A percentile compares a stretch with the other conserved stretches of the same genome.
Conservation (phyloP, 176 grass and related monocot genomes). For the Carex myosuroides region DNA sequence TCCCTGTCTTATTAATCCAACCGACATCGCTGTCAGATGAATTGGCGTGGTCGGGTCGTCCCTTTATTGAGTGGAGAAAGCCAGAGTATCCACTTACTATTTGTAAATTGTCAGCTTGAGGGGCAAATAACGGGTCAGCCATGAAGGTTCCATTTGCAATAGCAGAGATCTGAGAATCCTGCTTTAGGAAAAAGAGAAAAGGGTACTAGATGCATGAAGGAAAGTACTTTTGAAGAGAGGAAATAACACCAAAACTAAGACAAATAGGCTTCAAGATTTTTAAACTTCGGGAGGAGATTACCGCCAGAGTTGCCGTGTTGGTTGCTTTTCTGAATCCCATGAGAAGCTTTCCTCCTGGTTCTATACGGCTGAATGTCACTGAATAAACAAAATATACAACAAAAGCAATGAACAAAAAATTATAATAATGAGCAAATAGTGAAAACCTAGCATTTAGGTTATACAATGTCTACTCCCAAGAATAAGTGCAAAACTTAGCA, state of each 20-base stretch:
- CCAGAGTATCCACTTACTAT: conserved; percentile 76
- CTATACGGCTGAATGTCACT: conserved; percentile 98
- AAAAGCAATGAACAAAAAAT: conserved; percentile 7
- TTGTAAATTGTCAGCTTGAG: conserved; percentile 53
- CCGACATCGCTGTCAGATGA: conserved; percentile 45
- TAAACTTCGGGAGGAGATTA: conserved; percentile 30
- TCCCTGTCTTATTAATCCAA: conserved; percentile 55
- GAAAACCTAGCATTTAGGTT: background rate
- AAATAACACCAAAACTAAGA: background rate
- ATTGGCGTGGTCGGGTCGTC: conserved; percentile 37
- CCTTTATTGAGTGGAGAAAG: conserved; percentile 72
- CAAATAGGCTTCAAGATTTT: background rate
- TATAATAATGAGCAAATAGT: background rate
- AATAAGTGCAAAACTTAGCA: background rate
- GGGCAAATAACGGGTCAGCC: conserved; percentile 57
- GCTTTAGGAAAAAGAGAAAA: conserved; percentile 6
- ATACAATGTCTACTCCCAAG: background rate
- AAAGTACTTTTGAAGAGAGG: background rate
- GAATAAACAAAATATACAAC: conserved; percentile 15
- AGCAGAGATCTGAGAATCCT: conserved; percentile 97
- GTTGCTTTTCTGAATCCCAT: conserved; percentile 99
- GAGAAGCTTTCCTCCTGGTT: conserved; percentile 97
- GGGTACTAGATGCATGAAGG: background rate
- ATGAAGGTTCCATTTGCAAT: conserved; percentile 85
- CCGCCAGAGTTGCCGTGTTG: conserved; percentile 72